These are phyloP conservation scores for Cyberlindnera xylosilytica DNA, from an alignment of 805 yeast genomes.

Conservation along the genomic window DNA sequence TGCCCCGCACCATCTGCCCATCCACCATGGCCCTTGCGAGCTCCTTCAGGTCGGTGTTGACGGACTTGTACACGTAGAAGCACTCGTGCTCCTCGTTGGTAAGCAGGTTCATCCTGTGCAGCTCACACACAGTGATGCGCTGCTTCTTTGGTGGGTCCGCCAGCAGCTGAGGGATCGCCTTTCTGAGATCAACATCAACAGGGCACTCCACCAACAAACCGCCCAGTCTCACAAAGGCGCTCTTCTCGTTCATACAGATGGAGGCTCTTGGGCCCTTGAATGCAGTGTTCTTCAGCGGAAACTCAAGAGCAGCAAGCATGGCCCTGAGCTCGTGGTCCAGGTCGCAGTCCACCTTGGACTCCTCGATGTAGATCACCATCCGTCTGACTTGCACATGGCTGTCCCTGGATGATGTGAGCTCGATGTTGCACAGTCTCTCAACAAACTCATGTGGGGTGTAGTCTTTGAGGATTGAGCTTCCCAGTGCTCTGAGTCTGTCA, in stretches of 20 bases:
- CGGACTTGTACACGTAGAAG: conserved; percentile 2
- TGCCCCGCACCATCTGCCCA: not conserved
- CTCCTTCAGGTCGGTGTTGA: conserved; percentile 1
- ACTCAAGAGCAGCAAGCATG: conserved; percentile 2
- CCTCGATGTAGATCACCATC: not conserved
- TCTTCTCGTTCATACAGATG: not conserved
- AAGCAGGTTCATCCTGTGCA: not conserved
- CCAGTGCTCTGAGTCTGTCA: not conserved
- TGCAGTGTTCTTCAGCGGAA: not conserved
- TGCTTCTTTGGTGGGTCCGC: conserved; percentile 1
- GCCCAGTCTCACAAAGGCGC: not conserved
- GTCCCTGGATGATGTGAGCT: conserved; percentile 1
- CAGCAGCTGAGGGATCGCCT: conserved; percentile 1
- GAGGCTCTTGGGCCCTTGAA: not conserved
- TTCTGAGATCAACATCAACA: conserved; percentile 1
- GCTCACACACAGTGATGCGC: not conserved
- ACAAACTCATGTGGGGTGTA: conserved; percentile 1
- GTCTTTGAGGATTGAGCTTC: not conserved
- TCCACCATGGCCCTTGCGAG: not conserved
- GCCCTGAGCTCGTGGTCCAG: not conserved
- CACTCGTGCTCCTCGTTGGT: conserved; percentile 4
- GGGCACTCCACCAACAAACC: not conserved
- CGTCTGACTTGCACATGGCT: not conserved
- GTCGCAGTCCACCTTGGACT: not conserved
- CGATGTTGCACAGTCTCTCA: conserved; percentile 2